Conservation (phyloP, 306 rosid genomes). For the Vicia faba region DNA sequence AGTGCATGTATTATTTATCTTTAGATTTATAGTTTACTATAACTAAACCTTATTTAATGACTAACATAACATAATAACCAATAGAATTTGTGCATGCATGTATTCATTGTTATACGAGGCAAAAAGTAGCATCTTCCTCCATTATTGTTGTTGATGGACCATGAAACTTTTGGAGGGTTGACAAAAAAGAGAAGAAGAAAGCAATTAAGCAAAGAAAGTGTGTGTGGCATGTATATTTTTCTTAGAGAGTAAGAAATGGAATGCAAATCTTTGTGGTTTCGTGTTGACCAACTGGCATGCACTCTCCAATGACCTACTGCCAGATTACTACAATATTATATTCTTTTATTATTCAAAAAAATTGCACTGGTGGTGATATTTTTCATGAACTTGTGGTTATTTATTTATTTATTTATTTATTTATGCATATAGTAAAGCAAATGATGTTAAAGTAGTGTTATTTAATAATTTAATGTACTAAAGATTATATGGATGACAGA, state of each 20-base stretch:
- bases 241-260: conserved; percentile 54
- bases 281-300: conserved; percentile 29
- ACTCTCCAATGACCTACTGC: conserved; percentile 34
- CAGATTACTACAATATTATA: conserved; percentile 7
- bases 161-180: conserved; percentile 2
- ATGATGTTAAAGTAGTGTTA: background rate
- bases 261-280: conserved; percentile 15
- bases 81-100: background rate
- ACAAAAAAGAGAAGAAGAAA: conserved; percentile 30
- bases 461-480: conserved; percentile 6
- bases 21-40: background rate
- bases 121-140: conserved; percentile 33
- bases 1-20: background rate
- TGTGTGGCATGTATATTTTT: conserved; percentile 40
- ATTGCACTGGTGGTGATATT: background rate
- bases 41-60: background rate
- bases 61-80: conserved; percentile 6
- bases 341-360: background rate
- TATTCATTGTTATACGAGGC: background rate
- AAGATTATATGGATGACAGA: conserved; percentile 6
- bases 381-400: background rate
- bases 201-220: conserved; percentile 8
- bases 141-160: conserved; percentile 35
- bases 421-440: background rate
- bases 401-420: background rate